Evolutionary conservation across 1,284 basidiomycete genomes (phyloP), one percentile per base, ranked within the genome.

Genomic region (Leucoagaricus sp.): DNA sequence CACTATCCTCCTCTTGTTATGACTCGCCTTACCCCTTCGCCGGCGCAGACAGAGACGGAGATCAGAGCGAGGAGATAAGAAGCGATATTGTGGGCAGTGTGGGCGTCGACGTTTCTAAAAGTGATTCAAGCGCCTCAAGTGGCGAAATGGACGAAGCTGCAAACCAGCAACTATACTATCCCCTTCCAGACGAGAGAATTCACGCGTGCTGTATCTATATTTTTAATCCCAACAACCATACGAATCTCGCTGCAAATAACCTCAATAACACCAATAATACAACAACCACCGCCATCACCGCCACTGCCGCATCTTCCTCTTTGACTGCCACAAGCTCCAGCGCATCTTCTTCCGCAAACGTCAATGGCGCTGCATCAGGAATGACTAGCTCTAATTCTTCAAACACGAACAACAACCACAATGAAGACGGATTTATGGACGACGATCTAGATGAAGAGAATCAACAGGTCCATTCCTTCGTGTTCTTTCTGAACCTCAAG

Each of bases 401-500:
- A 4, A n/a, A 10, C 36, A 17, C 21, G 17, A 42, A 23, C 41
- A 42, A 21, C 23, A 6, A 13, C 8, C 17, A 21, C 21, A 42
- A 42, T 19, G 25, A 28, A 2, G 41, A 33, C 19, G n/a, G 13
- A 6, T 12, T 49, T 9, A 42, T 26, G 8, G 54, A 56, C 38
- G 54, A 50, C 17, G 54, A 45, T 13, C 10, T 50, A 8, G 54
- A 56, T 23, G 54, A 56, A 5, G 54, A 56, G 13, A 56, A 56
- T 23, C 47, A 56, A 49, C 54, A 56, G 45, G 60, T 61, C 6
- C 58, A 58, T n/a, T 76, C 75, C 15, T 82, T 79, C 56, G 76
- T 80, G 1, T 80, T 82, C 64, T 81, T 82, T 65, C 59, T 81
- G 45, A 75, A 77, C 59, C 62, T 76, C n/a, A 68, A 70, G 49